Evolutionary conservation across 371 early-diverging fungal genomes (phyloP).

Genomic region (Mucor piriformis): DNA sequence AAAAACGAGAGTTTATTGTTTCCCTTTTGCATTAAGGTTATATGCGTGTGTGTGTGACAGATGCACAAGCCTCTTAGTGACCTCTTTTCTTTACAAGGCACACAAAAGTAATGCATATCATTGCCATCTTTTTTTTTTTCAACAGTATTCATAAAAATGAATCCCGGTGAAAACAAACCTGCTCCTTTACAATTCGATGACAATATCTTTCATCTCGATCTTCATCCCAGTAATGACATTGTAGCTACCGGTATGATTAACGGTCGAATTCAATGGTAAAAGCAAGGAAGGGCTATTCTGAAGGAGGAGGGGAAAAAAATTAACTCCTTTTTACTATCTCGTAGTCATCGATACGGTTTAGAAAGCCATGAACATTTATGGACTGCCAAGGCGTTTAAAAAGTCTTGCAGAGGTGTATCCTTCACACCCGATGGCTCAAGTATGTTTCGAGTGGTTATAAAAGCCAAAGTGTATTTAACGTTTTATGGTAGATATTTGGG

Average conservation of each 20-base stretch:
- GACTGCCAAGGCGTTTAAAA: constrained; percentile 68
- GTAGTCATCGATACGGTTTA: constrained; percentile 52
- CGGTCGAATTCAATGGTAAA: constrained; percentile 77
- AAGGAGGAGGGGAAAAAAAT: neutral
- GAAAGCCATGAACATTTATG: constrained; percentile 61
- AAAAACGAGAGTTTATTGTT: neutral
- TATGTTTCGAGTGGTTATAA: constrained; percentile 26
- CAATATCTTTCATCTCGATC: constrained; percentile 71
- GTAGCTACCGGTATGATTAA: constrained; percentile 77
- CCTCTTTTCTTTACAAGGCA: neutral
- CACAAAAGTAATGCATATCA: too few species aligned
- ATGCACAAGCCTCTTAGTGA: neutral
- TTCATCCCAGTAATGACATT: constrained; percentile 73
- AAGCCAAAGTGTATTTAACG: too few species aligned
- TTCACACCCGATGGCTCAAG: constrained; percentile 77
- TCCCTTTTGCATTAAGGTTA: too few species aligned
- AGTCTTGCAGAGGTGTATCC: constrained; percentile 81
- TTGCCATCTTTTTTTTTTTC: neutral
- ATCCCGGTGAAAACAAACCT: constrained; percentile 15
- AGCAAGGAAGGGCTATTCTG: neutral
- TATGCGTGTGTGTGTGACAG: too few species aligned
- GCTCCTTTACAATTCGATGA: constrained; percentile 37
- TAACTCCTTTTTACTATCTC: constrained; percentile 12
- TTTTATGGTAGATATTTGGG: constrained; percentile 69
- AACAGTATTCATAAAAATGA: neutral